A percentile compares a stretch with the other conserved stretches of the same genome.
Conservation (phyloP, 306 rosid genomes). For the Acacia crassicarpa region DNA sequence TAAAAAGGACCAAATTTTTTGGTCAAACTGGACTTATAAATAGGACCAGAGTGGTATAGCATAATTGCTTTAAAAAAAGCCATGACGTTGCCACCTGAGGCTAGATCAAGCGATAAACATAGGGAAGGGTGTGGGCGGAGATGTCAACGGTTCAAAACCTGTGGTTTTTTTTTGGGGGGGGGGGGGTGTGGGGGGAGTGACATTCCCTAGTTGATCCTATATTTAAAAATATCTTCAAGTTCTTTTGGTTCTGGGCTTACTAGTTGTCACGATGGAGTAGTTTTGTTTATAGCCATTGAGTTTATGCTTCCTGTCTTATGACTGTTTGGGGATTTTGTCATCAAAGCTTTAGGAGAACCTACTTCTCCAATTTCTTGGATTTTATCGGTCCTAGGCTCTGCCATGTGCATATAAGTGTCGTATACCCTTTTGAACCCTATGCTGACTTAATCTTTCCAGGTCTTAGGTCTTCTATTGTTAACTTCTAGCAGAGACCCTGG, state of each 20-base stretch:
- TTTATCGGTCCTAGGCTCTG: background rate
- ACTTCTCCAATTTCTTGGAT: constrained; percentile 7
- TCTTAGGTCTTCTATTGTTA: constrained; percentile 74
- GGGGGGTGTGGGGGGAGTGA: no score
- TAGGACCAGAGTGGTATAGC: no score
- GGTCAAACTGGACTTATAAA: no score
- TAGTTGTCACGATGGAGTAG: constrained; percentile 10
- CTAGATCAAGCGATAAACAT: background rate
- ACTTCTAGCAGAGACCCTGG: constrained; percentile 99
- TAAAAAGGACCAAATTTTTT: no score
- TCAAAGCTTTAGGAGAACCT: background rate
- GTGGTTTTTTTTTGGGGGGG: no score
- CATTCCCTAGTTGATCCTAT: background rate
- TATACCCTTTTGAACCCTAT: background rate
- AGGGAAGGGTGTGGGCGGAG: background rate
- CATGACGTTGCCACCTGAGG: background rate
- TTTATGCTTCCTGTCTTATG: background rate
- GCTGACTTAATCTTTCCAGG: constrained; percentile 50
- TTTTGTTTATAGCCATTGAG: constrained; percentile 14
- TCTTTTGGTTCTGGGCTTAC: constrained; percentile 13
- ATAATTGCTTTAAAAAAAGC: background rate
- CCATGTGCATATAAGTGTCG: background rate
- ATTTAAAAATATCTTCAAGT: background rate
- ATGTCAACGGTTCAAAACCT: background rate
- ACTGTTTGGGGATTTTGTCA: constrained; percentile 12